Conservation (phyloP, 768 basidiomycete genomes). For the Boletus fagicola region DNA sequence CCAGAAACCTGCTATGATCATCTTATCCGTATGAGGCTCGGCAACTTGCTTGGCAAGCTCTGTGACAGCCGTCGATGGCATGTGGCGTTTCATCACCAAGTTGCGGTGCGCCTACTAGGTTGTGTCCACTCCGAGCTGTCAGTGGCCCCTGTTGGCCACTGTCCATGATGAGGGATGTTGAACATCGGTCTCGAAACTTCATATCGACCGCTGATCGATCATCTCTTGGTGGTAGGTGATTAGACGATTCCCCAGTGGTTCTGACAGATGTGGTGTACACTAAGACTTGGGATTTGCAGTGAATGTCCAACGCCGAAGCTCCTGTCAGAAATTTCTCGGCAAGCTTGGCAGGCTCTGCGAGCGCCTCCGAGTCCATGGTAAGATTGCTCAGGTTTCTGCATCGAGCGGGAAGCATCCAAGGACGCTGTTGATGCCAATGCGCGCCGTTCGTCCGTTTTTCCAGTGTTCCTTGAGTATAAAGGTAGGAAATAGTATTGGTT, state of each 20-base stretch:
- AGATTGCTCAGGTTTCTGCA: neutral
- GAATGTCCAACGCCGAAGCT: neutral
- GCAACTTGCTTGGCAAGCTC: neutral
- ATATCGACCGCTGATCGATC: neutral
- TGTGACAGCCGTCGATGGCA: neutral
- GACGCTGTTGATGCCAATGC: too few species aligned
- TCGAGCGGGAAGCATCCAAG: too few species aligned
- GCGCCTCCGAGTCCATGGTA: neutral
- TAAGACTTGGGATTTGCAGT: neutral
- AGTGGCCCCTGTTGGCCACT: too few species aligned
- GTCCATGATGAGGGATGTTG: neutral
- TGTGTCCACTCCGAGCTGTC: neutral
- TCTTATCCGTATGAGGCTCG: neutral
- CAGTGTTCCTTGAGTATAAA: slow-evolving; percentile 2
- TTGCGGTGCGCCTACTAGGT: neutral
- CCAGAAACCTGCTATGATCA: neutral
- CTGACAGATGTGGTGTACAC: neutral
- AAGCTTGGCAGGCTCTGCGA: neutral
- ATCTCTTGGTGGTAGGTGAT: neutral
- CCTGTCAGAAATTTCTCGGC: neutral
- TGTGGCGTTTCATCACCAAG: neutral
- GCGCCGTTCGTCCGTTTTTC: neutral
- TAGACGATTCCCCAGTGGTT: too few species aligned
- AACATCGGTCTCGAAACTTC: neutral
- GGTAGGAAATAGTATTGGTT: neutral